Evolutionary conservation across 352 stramenopile species (phyloP).

Genomic region (Globisporangium acanthophoron): DNA sequence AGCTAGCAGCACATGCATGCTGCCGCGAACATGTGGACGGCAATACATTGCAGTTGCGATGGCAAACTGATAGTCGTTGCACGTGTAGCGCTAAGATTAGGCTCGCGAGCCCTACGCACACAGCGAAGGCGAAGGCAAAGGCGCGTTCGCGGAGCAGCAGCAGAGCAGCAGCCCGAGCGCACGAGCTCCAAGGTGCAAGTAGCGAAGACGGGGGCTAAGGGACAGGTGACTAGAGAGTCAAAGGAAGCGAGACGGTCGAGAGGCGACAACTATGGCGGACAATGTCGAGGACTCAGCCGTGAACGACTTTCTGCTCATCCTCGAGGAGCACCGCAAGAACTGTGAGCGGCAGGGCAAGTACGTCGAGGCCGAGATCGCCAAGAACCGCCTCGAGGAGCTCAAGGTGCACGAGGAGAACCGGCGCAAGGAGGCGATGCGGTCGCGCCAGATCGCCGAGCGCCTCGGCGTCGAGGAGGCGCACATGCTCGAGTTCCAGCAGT

Average conservation of each 20-base stretch:
- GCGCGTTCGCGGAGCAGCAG: too few species aligned
- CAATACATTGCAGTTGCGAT: too few species aligned
- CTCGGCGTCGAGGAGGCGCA: slow-evolving; percentile 96
- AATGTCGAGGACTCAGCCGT: slow-evolving; percentile 77
- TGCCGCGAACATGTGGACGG: too few species aligned
- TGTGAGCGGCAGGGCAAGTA: slow-evolving; percentile 97
- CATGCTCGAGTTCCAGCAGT: slow-evolving; percentile 98
- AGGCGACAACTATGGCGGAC: slow-evolving; percentile 23
- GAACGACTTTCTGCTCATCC: slow-evolving; percentile 83
- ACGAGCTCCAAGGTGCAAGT: too few species aligned
- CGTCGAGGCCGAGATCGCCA: slow-evolving; percentile 95
- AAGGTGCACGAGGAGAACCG: slow-evolving; percentile 96
- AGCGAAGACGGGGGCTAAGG: too few species aligned
- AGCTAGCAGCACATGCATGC: too few species aligned
- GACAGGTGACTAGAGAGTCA: neutral
- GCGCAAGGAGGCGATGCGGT: slow-evolving; percentile 92
- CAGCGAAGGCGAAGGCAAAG: too few species aligned
- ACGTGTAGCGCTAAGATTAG: too few species aligned
- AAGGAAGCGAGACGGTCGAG: too few species aligned
- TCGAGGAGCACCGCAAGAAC: slow-evolving; percentile 96
- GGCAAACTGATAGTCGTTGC: too few species aligned
- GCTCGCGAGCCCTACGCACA: too few species aligned
- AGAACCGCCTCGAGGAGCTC: slow-evolving; percentile 95
- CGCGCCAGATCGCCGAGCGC: slow-evolving; percentile 92
- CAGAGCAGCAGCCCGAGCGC: too few species aligned